Percentiles rank a stretch among this genome's conserved stretches.
Conservation (phyloP, 208 protist genomes). For the Crithidia brevicula region DNA sequence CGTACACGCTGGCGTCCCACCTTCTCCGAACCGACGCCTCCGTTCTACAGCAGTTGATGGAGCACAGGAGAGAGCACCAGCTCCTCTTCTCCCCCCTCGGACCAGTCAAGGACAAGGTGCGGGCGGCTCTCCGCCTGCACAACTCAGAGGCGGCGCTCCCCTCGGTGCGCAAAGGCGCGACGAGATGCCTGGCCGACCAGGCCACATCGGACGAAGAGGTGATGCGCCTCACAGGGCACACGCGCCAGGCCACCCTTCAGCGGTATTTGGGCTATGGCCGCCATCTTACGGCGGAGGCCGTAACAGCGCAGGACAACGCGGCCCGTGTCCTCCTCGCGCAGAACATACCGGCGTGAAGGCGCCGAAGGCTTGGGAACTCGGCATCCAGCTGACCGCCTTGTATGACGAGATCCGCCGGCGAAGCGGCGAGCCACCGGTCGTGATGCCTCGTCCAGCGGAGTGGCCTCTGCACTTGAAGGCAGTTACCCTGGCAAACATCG, state of each 20-base stretch:
- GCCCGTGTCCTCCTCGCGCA: conserved; percentile 6
- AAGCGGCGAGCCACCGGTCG: not conserved
- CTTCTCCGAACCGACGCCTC: not conserved
- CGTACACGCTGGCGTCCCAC: not conserved
- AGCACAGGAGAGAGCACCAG: not conserved
- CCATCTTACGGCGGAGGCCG: not conserved
- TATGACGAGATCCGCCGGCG: not conserved
- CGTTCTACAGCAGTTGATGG: not conserved
- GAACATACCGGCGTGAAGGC: not conserved
- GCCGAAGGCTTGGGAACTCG: conserved; percentile 2
- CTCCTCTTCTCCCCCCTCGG: not conserved
- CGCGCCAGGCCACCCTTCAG: not conserved
- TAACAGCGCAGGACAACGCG: conserved; percentile 5
- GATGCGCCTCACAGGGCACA: not conserved
- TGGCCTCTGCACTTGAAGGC: not conserved
- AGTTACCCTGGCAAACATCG: not conserved
- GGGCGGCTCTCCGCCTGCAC: not conserved
- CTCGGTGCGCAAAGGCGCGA: not conserved
- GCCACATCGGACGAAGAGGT: not conserved
- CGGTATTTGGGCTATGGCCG: not conserved
- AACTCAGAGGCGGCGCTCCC: not conserved
- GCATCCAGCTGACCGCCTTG: not conserved
- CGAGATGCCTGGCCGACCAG: not conserved
- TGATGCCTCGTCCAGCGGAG: not conserved
- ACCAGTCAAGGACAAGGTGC: not conserved